Base-by-base conservation (phyloP, 768 basidiomycete genomes). In the Termitomyces sp. region DNA sequence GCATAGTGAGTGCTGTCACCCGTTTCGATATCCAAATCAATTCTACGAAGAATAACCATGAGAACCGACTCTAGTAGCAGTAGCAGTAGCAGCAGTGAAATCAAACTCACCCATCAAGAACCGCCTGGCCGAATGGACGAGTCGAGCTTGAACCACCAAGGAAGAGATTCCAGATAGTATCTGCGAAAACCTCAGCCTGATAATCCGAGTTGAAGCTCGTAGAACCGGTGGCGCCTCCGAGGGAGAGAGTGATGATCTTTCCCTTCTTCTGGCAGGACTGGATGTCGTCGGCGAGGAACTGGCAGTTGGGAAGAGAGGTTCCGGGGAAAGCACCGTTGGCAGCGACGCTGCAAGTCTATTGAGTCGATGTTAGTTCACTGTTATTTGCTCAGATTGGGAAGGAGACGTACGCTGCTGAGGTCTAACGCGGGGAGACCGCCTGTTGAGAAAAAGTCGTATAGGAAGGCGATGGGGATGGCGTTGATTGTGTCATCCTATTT, bases 1-100 rank as follows among this genome's bases (percentile, higher is more conserved):
- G 70, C 70, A 50, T 74, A 81, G n/a, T 75, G 73, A 0, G 72
- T 67, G 42, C 70, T 69, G 36, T 68, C 68, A 12, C 85, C 85
- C 20, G 80, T 77, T 67, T 87, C 86, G 52, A 88, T 83, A 63
- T 86, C 86, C 27, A 88, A 64, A 64, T 87, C 86, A 49, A 86
- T 61, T 35, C 76, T 78, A 42, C 10, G 61, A 13, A 5, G 10
- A 12, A 52, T 20, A 2, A 32, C 32, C 11, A 49, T 27, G 20
- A 52, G 42, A n/a, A 32, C 29, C 23, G 2, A n/a, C n/a, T n/a
- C n/a, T n/a, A n/a, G n/a, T n/a, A n/a, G n/a, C n/a, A n/a, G n/a
- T 3, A 23, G 39, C 27, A 2, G 29, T 4, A 4, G 27, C 11
- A 6, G 45, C 22, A 16, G n/a, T 16, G 38, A 33, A 47, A 35